Evolutionary conservation across 2,329 filamentous ascomycete genomes (phyloP).

Genomic region (Huntiella moniliformis): DNA sequence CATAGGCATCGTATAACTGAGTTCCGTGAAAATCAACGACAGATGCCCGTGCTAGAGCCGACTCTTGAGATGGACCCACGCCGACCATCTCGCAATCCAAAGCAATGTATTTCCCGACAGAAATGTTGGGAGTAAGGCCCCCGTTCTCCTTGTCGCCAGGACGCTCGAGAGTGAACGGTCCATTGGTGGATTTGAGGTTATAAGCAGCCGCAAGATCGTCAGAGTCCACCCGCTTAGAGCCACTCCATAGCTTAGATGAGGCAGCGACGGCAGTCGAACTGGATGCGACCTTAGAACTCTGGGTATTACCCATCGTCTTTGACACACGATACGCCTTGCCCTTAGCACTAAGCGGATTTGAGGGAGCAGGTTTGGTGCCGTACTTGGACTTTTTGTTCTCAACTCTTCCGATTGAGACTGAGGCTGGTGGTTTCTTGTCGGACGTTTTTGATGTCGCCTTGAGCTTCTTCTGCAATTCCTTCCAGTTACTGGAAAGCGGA

Average conservation of each 20-base stretch:
- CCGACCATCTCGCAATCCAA: constrained; percentile 99
- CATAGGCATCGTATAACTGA: constrained; percentile 87
- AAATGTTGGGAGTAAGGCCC: constrained; percentile 39
- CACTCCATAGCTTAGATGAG: constrained; percentile 39
- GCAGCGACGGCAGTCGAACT: constrained; percentile 19
- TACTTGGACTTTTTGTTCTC: no score
- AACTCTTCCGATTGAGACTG: constrained; percentile 5
- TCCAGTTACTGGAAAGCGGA: constrained; percentile 54
- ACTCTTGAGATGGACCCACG: constrained; percentile 51
- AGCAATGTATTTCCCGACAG: constrained; percentile 75
- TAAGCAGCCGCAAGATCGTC: constrained; percentile 45
- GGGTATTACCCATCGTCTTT: constrained; percentile 34
- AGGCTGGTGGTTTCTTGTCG: constrained; percentile 3
- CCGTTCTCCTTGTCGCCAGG: constrained; percentile 39
- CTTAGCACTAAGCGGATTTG: constrained; percentile 7
- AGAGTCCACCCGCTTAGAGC: constrained; percentile 40
- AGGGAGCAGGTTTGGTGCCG: not conserved
- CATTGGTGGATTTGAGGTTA: constrained; percentile 28
- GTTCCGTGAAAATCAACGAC: constrained; percentile 86
- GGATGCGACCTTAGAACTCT: constrained; percentile 28
- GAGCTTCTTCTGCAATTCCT: constrained; percentile 49
- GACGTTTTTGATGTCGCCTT: constrained; percentile 22
- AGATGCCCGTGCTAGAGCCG: constrained; percentile 68
- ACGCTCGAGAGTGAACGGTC: constrained; percentile 29
- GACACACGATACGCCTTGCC: constrained; percentile 15